Evolutionary conservation across 306 rosid genomes (phyloP), one percentile per base, ranked within the genome.

Genomic region (Rosa persica): DNA sequence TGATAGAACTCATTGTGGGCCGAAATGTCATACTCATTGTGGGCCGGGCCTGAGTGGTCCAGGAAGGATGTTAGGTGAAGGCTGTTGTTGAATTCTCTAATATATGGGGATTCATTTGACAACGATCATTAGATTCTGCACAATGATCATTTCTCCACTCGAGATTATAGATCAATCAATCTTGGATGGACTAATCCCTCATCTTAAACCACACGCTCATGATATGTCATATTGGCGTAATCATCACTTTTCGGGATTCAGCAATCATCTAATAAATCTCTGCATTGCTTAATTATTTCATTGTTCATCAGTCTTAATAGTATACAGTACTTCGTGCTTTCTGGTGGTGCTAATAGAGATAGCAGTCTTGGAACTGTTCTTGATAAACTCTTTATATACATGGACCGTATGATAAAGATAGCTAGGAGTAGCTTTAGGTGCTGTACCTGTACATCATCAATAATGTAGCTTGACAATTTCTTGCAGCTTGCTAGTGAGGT

Each of bases 181-280:
- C 38, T 25, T 43, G 61, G 13, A 17, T 39, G 58, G 72, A 47
- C 51, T 57, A 85, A 39, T 68, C 68, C 34, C 64, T 69, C 84
- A 22, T 47, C 49, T 48, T 40, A 77, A 81, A 79, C 73, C 74
- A 57, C 83, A 70, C 67, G 44, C 15, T 57, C 42, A 34, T 78
- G 81, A 82, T 81, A 82, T 85, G 72, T 78, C 83, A 83, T 82
- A 46, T 83, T 62, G 81, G 82, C 70, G 78, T 25, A 25, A 4
- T 81, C 69, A 83, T 82, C 76, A 30, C 81, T 81, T 83, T 80
- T 40, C 46, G 48, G 87, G 89, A 89, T 88, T 84, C 79, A 66
- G 81, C 79, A 76, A 87, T 91, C 81, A 91, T 91, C 80, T 80
- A 34, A 58, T 58, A 22, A 13, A 60, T 27, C 4, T 61, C 25